Evolutionary conservation across 2,329 filamentous ascomycete genomes (phyloP), one percentile per base, ranked within the genome.

Genomic region (Hypoxylon sp.): DNA sequence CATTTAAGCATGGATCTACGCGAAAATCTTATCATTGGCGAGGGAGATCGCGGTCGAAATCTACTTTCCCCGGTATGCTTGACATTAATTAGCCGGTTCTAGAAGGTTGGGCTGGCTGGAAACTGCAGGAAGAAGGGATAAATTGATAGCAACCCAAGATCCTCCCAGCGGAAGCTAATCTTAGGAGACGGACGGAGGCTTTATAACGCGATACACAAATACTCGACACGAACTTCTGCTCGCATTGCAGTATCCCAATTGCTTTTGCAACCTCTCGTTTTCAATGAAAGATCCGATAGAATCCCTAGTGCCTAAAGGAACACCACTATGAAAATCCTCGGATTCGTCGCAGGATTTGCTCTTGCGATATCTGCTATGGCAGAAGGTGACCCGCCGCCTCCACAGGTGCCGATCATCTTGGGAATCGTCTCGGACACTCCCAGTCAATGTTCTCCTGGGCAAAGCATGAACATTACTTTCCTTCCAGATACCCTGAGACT

Each of bases 381-480:
- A n/a, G 17, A 59, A 42, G 42, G 58, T 4, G 64, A 62, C 15
- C 21, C 69, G 39, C 68, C 65, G n/a, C 68, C 68, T 24, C 65
- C 68, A 4, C 62, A 69, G 32, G 10, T 65, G 1, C 68, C 70
- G 15, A 2, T 52, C 13, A 24, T 71, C n/a, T 47, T 62, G 10
- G 65, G 53, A 17, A 53, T 71, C 13, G 52, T 52, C 8, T 63
- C 68, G 6, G 59, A 61, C 13, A 67, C 65, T 6, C 60, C 68
- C 10, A 5, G 0, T 1, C 68, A 72, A 35, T 72, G 70, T 29
- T 58, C 70, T 19, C 69, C 65, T 6, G 68, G 70, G 10, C 57
- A 67, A 13, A 65, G 35, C 44, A 59, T 72, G 56, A 65, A 61
- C 39, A 55, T 72, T 24, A 61, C 60, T n/a, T 58, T 71, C 29